Conservation (phyloP, 1,139 yeast genomes). For the Saccharomyces hybrid region DNA sequence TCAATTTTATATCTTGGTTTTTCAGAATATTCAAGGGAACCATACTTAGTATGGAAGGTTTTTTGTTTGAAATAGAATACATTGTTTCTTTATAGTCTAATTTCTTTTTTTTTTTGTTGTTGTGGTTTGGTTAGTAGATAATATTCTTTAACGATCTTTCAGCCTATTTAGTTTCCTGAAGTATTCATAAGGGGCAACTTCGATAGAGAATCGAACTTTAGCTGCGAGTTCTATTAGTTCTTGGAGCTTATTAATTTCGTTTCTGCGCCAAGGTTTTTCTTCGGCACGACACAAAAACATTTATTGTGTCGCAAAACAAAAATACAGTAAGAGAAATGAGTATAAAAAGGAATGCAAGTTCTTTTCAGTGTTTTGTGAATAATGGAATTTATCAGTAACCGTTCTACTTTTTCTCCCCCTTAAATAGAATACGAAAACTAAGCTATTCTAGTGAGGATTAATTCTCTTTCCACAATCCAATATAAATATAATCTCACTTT, state of each 20-base stretch:
- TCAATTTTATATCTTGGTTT: not conserved
- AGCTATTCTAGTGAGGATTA: not conserved
- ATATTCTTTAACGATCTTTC: not conserved
- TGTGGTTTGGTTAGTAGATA: not conserved
- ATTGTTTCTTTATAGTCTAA: not conserved
- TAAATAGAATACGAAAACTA: not conserved
- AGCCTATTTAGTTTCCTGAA: not conserved
- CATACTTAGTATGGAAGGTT: not conserved
- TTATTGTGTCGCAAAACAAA: not conserved
- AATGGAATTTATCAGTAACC: not conserved
- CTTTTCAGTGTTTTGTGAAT: not conserved
- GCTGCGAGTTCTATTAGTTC: not conserved
- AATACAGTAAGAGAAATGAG: not conserved
- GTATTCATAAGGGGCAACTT: not conserved
- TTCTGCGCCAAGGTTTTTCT: not conserved
- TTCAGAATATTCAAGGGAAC: not conserved
- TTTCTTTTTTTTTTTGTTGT: not conserved
- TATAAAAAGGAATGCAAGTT: slow-evolving; percentile 15
- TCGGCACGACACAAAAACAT: not conserved
- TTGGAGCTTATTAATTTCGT: not conserved
- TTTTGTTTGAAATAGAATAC: not conserved
- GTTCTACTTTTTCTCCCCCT: not conserved
- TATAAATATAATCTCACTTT: not conserved
- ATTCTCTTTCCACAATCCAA: not conserved
- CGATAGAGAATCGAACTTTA: too few relatives aligned